phyloP scores from a whole-genome alignment of 352 stramenopile genomes.

The Globisporangium parvum region DNA sequence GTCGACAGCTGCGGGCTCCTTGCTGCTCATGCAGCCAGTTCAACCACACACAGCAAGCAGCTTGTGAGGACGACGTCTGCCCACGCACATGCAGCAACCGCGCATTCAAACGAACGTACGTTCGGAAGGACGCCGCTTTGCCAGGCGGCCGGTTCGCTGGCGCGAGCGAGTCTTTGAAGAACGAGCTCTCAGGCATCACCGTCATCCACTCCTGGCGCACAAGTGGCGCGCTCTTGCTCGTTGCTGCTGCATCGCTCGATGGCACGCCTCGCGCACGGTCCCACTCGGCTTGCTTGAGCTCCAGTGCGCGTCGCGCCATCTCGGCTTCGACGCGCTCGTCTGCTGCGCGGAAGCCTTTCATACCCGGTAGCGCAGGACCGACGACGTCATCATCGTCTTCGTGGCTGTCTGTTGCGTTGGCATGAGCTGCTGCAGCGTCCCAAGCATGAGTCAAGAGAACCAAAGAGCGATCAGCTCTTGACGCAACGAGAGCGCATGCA shows the following conservation, averaged over 20 bases:
- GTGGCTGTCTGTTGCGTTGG: not conserved
- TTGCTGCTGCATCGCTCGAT: conserved; percentile 1
- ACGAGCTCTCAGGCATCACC: conserved; percentile 71
- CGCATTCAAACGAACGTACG: conserved; percentile 13
- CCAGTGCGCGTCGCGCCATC: conserved; percentile 51
- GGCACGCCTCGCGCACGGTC: conserved; percentile 24
- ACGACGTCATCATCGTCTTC: conserved; percentile 39
- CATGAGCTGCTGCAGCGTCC: not conserved
- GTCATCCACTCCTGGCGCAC: conserved; percentile 81
- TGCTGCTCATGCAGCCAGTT: conserved; percentile 27
- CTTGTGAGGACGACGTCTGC: not conserved
- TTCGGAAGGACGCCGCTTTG: conserved; percentile 58
- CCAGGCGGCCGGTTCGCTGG: conserved; percentile 34
- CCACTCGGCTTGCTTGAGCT: conserved; percentile 68
- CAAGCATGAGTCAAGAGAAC: not conserved
- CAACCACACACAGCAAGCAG: conserved; percentile 1
- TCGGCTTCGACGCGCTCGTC: conserved; percentile 66
- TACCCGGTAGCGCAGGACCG: conserved; percentile 66
- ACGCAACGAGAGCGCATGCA: not conserved
- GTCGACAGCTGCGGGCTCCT: conserved; percentile 67
- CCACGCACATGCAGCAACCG: no score
- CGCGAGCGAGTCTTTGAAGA: conserved; percentile 70
- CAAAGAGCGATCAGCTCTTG: not conserved
- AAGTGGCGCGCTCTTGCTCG: conserved; percentile 12
- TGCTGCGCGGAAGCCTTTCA: conserved; percentile 66